Base-by-base conservation (phyloP, 306 rosid genomes). In the Quercus cerris region DNA sequence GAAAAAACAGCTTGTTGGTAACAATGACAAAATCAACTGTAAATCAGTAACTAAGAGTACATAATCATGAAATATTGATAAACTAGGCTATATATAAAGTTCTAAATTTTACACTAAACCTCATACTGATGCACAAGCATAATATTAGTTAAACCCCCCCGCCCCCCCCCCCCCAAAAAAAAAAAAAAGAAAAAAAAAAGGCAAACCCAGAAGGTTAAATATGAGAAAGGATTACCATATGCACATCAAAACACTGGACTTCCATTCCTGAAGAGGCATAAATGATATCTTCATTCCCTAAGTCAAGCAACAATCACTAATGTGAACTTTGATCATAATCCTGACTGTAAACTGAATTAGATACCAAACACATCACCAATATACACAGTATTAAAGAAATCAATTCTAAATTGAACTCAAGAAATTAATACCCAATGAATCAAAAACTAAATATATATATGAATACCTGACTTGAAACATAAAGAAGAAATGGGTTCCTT, bases 191-290 rank as follows among this genome's bases (percentile, higher is more conserved):
- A 80, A 38, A 5, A 22, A 58, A 38, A 73, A 5, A 70, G 78
- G 73, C 8, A 64, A 75, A 52, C 30, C 76, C 85, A 84, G 57
- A 51, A 74, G 28, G 66, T 41, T 41, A 12, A 22, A 19, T 57
- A 74, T 75, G 58, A 73, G 74, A 80, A 75, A 74, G 81, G 27
- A 86, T 87, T 91, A 94, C 98, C 98, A 86, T 46, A 20, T 92
- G 92, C 67, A 92, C 91, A 83, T 92, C 97, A 77, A 94, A 94
- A 85, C 92, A 85, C 80, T 88, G 93, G 77, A 94, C 90, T 87
- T 94, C 94, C 82, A 87, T 92, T 81, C 91, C 98, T 4, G 92
- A 83, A 41, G 98, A 88, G 71, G 87, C 90, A 76, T 88, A 92
- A 5, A 94, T 70, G 46, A 86, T 81, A 73, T 92, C 92, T 87